phyloP scores from a whole-genome alignment of 257 asterid species.

The Solanum verrucosum region DNA sequence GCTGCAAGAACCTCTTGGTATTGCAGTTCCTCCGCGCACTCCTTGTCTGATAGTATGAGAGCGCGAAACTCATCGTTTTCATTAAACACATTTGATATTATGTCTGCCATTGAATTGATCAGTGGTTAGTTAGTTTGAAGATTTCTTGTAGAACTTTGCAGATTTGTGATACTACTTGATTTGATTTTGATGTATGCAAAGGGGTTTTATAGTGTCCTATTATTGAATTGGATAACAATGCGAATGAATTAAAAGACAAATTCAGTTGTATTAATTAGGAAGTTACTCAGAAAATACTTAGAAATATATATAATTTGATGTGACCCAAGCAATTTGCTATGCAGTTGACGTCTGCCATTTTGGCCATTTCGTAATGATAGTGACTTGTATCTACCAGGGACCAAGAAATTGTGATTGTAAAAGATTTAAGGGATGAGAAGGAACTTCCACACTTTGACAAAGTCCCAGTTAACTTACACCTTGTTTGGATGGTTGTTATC shows the following conservation, averaged over 20 bases:
- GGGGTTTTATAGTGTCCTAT: background rate
- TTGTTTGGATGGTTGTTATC: background rate
- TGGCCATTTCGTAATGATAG: background rate
- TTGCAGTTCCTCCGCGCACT: background rate
- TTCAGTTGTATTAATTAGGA: background rate
- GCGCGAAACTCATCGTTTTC: background rate
- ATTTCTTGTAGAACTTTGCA: background rate
- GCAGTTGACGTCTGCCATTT: background rate
- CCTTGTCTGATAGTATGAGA: background rate
- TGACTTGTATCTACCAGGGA: background rate
- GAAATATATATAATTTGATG: background rate
- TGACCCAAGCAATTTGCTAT: background rate
- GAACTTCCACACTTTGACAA: background rate
- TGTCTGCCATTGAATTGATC: background rate
- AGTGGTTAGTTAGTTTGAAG: background rate
- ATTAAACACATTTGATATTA: background rate
- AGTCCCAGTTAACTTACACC: background rate
- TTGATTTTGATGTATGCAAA: background rate
- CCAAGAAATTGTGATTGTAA: background rate
- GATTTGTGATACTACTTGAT: background rate
- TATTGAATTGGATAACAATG: background rate
- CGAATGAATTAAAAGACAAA: background rate
- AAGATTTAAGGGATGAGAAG: background rate
- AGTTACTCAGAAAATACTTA: background rate
- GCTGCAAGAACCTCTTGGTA: background rate